These are phyloP conservation scores for Euclidium syriacum DNA, from an alignment of 345 rosid species.

Conservation along the genomic window DNA sequence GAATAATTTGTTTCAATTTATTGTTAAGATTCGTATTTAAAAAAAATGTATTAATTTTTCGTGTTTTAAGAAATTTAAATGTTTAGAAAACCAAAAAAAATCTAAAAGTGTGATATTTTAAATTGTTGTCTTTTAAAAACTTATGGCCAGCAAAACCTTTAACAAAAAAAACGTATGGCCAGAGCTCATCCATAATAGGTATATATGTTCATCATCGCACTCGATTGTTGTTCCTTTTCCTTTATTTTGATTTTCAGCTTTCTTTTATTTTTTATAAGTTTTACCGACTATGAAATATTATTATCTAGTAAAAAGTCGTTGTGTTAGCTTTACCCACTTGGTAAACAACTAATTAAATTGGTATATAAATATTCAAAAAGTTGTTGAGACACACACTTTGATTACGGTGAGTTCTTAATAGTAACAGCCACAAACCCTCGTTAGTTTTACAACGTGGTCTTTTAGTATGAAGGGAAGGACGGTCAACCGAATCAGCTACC, in stretches of 20 bases:
- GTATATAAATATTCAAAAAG: constrained; percentile 19
- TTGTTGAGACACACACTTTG: constrained; percentile 5
- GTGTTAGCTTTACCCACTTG: constrained; percentile 33
- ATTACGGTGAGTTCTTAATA: constrained; percentile 3
- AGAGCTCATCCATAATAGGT: no score
- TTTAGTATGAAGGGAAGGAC: no score
- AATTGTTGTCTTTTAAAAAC: no score
- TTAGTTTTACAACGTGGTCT: background rate
- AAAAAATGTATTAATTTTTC: no score
- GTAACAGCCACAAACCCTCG: background rate
- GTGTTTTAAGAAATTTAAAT: no score
- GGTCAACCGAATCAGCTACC: no score
- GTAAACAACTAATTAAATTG: constrained; percentile 13
- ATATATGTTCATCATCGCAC: constrained; percentile 18
- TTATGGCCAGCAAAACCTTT: no score
- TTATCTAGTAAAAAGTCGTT: constrained; percentile 12
- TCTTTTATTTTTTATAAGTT: constrained; percentile 11
- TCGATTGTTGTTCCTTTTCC: constrained; percentile 13
- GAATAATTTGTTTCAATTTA: no score
- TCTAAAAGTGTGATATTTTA: no score
- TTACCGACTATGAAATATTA: background rate
- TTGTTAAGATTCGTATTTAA: no score
- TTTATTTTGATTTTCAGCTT: constrained; percentile 3
- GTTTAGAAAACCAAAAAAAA: no score
- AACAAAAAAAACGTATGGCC: no score